phyloP scores from a whole-genome alignment of 2,329 filamentous ascomycete species.

The Colletotrichum cereale region DNA sequence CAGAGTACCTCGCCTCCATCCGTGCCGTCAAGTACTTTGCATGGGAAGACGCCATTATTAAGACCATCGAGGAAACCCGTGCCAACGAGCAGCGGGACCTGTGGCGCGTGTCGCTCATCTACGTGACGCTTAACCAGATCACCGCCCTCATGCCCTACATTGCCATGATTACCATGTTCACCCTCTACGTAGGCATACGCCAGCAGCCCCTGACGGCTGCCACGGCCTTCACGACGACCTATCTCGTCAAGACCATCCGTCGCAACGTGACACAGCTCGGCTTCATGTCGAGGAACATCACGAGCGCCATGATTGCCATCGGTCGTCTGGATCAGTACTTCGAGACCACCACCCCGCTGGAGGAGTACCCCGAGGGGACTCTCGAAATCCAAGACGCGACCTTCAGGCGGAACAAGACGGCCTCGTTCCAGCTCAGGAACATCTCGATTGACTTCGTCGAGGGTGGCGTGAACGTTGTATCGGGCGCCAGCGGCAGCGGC shows the following conservation, averaged over 20 bases:
- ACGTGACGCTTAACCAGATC: constrained; percentile 60
- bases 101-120: constrained; percentile 65
- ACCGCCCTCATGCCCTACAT: constrained; percentile 66
- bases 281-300: constrained; percentile 56
- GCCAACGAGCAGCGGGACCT: constrained; percentile 65
- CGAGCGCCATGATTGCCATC: constrained; percentile 61
- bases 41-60: constrained; percentile 67
- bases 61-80: constrained; percentile 64
- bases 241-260: constrained; percentile 65
- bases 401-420: constrained; percentile 63
- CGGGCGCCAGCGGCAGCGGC: constrained; percentile 67
- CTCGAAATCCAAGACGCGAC: constrained; percentile 60
- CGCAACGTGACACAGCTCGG: constrained; percentile 65
- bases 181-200: constrained; percentile 61
- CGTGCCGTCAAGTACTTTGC: constrained; percentile 72
- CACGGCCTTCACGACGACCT: constrained; percentile 69
- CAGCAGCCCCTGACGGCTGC: constrained; percentile 64
- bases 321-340: constrained; percentile 68
- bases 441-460: constrained; percentile 65
- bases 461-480: constrained; percentile 66
- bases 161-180: constrained; percentile 66
- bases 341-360: constrained; percentile 61
- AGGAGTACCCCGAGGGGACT: constrained; percentile 62
- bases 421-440: constrained; percentile 61
- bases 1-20: constrained; percentile 70